Percentiles rank a stretch among this genome's conserved stretches.
phyloP scores from a whole-genome alignment of 108 stramenopile species.

The Skeletonema grethae region DNA sequence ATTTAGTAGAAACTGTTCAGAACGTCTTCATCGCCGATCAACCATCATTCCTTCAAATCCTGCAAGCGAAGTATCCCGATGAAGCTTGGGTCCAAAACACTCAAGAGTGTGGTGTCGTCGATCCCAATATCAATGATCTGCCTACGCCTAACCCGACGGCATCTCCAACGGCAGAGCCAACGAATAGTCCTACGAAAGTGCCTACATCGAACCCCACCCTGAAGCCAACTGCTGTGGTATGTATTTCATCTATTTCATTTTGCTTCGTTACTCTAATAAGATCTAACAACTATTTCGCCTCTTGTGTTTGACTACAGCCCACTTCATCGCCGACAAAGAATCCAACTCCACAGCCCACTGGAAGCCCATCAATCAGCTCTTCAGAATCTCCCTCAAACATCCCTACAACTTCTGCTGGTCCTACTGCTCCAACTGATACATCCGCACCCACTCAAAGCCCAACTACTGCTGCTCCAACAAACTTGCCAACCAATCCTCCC shows the following conservation, averaged over 20 bases:
- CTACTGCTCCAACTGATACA: conserved; percentile 1
- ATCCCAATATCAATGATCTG: conserved; percentile 14
- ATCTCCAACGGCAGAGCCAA: conserved; percentile 11
- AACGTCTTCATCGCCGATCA: conserved; percentile 16
- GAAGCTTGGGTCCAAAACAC: conserved; percentile 18
- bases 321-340: no score
- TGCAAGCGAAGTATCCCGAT: conserved; percentile 15
- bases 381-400: background rate
- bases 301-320: no score
- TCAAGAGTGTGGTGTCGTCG: conserved; percentile 23
- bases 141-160: conserved; percentile 3
- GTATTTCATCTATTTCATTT: background rate
- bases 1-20: conserved; percentile 21
- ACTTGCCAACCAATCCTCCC: background rate
- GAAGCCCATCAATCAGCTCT: background rate
- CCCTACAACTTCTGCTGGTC: background rate
- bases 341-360: background rate
- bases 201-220: conserved; percentile 6
- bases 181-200: conserved; percentile 1
- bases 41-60: conserved; percentile 16
- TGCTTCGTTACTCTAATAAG: background rate
- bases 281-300: background rate
- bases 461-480: conserved; percentile 2
- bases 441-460: background rate
- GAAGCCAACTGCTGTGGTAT: background rate